Base-by-base conservation (phyloP, 2,329 filamentous ascomycete genomes). In the Tolypocladium ovalisporum region DNA sequence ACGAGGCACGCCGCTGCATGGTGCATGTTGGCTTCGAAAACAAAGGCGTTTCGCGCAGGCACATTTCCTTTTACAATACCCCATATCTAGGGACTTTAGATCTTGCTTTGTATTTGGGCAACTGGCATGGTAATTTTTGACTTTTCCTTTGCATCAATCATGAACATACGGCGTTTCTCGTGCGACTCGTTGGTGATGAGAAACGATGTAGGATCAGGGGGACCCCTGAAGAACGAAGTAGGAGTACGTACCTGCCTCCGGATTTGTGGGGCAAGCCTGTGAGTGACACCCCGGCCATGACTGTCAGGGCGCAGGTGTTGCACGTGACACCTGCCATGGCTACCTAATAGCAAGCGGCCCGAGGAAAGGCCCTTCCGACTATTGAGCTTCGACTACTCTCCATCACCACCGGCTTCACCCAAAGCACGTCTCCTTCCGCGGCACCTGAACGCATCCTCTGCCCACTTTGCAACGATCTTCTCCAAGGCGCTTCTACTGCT, bases 41-140 rank as follows among this genome's bases (percentile, higher is more conserved):
- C n/a, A 36, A 52, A 32, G 27, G 29, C 24, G 34, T 40, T 44
- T 6, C 22, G 39, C 5, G 39, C 32, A 52, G 19, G 22, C 55
- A 44, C 44, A 19, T 54, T 6, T 44, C 7, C 51, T 19, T 54
- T 39, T n/a, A 56, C 22, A 52, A 58, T 60, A 57, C 54, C 56
- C 57, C 40, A 35, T 19, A 55, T n/a, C 29, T 15, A 51, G n/a
- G 52, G 34, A 51, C 7, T 6, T 34, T 54, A 56, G 22, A 29
- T 10, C 13, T 53, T 52, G 29, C 24, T 58, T 40, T 39, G 37
- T 54, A 15, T 54, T 29, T 54, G 34, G 24, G 8, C 17, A 54
- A 19, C 9, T 53, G 8, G n/a, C 12, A 19, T 53, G 7, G 47
- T 29, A 34, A 35, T 6, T 53, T 52, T 37, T 19, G 47, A n/a